These are phyloP conservation scores for Sporopachydermia quercuum DNA, from an alignment of 805 yeast species.

Conservation along the genomic window DNA sequence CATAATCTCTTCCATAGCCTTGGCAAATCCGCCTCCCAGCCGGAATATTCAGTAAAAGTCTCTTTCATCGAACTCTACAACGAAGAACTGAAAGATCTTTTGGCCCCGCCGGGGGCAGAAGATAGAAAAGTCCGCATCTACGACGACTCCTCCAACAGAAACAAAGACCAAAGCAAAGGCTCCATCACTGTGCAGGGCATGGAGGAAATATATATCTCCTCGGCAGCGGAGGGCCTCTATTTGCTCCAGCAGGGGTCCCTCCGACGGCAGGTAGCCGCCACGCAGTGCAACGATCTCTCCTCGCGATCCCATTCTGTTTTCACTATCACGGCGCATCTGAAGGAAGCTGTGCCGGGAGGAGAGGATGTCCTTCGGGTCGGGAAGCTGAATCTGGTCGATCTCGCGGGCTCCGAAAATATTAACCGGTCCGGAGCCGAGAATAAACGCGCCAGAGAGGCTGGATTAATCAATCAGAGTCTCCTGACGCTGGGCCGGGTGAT, in stretches of 20 bases:
- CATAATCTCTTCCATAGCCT: slow-evolving; percentile 37
- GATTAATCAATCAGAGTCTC: slow-evolving; percentile 78
- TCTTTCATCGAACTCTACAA: slow-evolving; percentile 80
- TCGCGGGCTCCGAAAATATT: slow-evolving; percentile 92
- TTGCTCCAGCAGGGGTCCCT: slow-evolving; percentile 41
- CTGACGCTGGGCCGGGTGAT: slow-evolving; percentile 83
- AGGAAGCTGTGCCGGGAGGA: slow-evolving; percentile 30
- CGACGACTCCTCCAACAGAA: slow-evolving; percentile 31
- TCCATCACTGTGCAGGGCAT: slow-evolving; percentile 41
- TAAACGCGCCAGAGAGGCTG: slow-evolving; percentile 85
- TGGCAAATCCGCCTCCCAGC: slow-evolving; percentile 9
- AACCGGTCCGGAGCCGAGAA: slow-evolving; percentile 75
- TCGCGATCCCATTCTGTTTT: slow-evolving; percentile 74
- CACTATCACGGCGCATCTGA: slow-evolving; percentile 47
- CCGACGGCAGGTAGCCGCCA: slow-evolving; percentile 60
- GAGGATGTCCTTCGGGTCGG: slow-evolving; percentile 40
- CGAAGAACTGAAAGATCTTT: slow-evolving; percentile 67
- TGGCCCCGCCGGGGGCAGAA: slow-evolving; percentile 25
- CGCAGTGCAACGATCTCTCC: slow-evolving; percentile 62
- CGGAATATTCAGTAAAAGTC: slow-evolving; percentile 55
- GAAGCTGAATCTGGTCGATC: slow-evolving; percentile 74
- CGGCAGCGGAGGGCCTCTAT: slow-evolving; percentile 35
- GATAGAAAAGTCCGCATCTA: slow-evolving; percentile 39
- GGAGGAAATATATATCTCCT: slow-evolving; percentile 35
- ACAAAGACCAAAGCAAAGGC: slow-evolving; percentile 22